These are phyloP conservation scores for Diaporthe amygdali DNA, from an alignment of 2,329 filamentous ascomycete species.

Conservation along the genomic window DNA sequence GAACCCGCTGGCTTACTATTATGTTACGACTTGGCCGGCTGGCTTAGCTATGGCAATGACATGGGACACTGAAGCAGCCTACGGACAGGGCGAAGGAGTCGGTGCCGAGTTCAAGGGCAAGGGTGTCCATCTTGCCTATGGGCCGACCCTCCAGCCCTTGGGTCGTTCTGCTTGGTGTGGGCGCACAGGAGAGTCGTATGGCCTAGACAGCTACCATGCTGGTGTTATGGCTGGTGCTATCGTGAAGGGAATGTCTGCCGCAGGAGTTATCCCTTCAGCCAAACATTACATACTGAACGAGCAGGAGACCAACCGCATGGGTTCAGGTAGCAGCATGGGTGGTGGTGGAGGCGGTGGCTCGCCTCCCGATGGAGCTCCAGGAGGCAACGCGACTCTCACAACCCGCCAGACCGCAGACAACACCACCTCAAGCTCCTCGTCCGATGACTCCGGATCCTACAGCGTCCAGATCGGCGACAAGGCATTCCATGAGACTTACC, in stretches of 20 bases:
- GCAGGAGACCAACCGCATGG: slow-evolving; percentile 41
- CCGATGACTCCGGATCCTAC: slow-evolving; percentile 49
- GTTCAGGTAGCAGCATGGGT: not conserved
- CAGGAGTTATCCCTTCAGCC: slow-evolving; percentile 72
- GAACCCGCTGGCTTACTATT: not conserved
- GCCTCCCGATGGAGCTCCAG: not conserved
- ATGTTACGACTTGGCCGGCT: slow-evolving; percentile 1
- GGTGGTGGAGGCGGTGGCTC: slow-evolving; percentile 48
- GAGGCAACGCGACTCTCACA: not conserved
- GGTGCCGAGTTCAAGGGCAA: slow-evolving; percentile 56
- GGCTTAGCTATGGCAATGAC: not conserved
- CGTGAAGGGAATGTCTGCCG: slow-evolving; percentile 71
- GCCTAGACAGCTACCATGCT: slow-evolving; percentile 65
- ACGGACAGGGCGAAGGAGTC: slow-evolving; percentile 45
- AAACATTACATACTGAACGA: slow-evolving; percentile 70
- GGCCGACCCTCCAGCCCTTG: slow-evolving; percentile 73
- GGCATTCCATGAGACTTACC: slow-evolving; percentile 49
- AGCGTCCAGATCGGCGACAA: slow-evolving; percentile 45
- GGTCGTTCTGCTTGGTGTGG: slow-evolving; percentile 66
- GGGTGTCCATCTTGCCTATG: slow-evolving; percentile 80
- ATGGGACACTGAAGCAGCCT: not conserved
- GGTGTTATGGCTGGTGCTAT: slow-evolving; percentile 52
- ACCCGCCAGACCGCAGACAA: not conserved
- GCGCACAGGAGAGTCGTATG: slow-evolving; percentile 62
- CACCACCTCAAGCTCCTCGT: slow-evolving; percentile 38